phyloP scores from a whole-genome alignment of 2,329 filamentous ascomycete species.

The Ceratocystis lukuohia region DNA sequence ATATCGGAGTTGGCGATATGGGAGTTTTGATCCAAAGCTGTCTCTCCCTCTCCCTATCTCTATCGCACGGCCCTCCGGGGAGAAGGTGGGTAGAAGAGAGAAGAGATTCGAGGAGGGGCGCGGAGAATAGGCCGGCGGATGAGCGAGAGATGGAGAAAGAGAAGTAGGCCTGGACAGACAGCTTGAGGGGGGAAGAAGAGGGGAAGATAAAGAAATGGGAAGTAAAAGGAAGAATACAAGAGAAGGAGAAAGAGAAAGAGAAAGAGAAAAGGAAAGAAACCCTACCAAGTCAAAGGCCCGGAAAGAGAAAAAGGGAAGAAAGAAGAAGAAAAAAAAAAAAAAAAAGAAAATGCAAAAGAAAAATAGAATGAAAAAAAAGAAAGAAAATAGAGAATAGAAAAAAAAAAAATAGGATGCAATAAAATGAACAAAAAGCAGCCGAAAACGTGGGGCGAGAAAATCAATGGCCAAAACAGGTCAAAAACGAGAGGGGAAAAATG shows the following conservation, averaged over 20 bases:
- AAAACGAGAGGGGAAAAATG: no score
- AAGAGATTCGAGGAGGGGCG: not conserved
- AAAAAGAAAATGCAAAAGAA: not conserved
- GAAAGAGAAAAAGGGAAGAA: not conserved
- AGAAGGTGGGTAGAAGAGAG: not conserved
- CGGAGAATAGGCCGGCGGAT: not conserved
- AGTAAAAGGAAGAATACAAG: not conserved
- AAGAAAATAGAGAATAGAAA: not conserved
- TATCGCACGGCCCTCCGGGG: not conserved
- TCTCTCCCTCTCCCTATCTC: not conserved
- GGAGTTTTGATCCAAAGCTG: not conserved
- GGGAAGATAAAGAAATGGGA: not conserved
- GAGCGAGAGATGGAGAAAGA: not conserved
- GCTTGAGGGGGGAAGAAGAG: not conserved
- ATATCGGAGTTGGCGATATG: constrained; percentile 8
- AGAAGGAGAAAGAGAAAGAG: not conserved
- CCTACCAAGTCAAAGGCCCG: no score
- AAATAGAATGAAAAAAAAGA: not conserved
- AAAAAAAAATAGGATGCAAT: constrained; percentile 1
- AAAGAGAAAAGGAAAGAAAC: not conserved
- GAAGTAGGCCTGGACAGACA: not conserved
- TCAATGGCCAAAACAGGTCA: not conserved
- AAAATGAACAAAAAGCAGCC: not conserved
- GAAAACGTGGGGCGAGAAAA: not conserved
- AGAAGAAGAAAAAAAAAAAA: not conserved